phyloP scores from a whole-genome alignment of 352 stramenopile genomes.

The Globisporangium echinulatum region DNA sequence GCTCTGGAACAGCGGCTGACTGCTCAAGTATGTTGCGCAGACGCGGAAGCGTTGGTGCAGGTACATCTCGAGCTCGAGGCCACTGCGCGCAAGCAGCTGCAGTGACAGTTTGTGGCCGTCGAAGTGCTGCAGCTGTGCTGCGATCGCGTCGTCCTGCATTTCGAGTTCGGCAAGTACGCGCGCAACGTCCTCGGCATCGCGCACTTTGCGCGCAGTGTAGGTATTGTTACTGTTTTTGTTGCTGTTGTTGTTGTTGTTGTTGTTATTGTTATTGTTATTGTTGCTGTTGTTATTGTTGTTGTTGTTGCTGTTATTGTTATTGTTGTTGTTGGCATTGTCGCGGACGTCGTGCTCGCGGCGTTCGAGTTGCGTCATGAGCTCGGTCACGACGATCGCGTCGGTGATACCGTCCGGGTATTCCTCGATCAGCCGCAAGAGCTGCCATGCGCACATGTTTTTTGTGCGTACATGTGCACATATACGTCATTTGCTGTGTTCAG shows the following conservation, averaged over 20 bases:
- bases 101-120: conserved; percentile 35
- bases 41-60: conserved; percentile 55
- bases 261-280: no score
- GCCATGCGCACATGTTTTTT: background rate
- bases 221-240: no score
- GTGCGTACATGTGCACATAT: no score
- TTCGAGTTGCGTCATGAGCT: conserved; percentile 41
- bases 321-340: conserved; percentile 2
- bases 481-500: no score
- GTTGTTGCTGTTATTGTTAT: no score
- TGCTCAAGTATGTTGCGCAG: conserved; percentile 31
- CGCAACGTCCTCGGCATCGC: conserved; percentile 21
- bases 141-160: conserved; percentile 24
- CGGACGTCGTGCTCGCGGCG: conserved; percentile 15
- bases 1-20: conserved; percentile 10
- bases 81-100: conserved; percentile 17
- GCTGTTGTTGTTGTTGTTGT: conserved; percentile 1
- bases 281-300: background rate
- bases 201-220: conserved; percentile 5
- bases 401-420: conserved; percentile 69
- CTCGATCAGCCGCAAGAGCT: conserved; percentile 46
- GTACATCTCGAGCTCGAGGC: conserved; percentile 29
- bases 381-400: conserved; percentile 50
- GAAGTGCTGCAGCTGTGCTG: conserved; percentile 24
- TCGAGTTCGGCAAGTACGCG: conserved; percentile 36